Evolutionary conservation across 768 basidiomycete genomes (phyloP), one percentile per base, ranked within the genome.

Genomic region (Phaeolepiota aurea): DNA sequence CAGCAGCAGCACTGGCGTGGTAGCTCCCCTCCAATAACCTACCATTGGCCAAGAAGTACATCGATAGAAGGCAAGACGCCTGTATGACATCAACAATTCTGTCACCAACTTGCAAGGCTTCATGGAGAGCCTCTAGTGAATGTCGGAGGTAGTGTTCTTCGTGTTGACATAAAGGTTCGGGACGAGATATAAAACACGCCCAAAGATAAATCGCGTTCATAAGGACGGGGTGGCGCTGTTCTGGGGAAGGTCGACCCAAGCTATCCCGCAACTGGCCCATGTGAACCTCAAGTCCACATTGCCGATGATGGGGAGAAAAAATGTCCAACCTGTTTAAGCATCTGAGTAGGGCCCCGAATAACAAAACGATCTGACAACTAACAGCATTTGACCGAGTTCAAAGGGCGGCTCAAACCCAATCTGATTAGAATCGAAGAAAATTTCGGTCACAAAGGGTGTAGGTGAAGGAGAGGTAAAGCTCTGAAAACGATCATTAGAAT

Each of bases 191-290:
- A 54, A 82, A 85, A 56, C 85, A 88, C 1, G 84, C 81, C 81
- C 86, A 87, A 4, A 88, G 74, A 54, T 79, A 89, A 52, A 88
- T 80, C 45, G 85, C 72, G 53, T 87, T 85, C 69, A 87, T 76
- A 11, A 90, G 70, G 40, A 72, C 76, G 5, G 87, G 79, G 51
- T 89, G 87, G 14, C 77, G 77, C 41, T 82, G 83, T 43, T 84
- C 77, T 35, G 71, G 48, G 3, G 55, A 40, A 12, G 79, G 72
- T 3, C 68, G 64, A 32, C 60, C 63, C 31, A 87, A 62, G 22
- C 77, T 77, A 36, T 82, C 78, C 21, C 79, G 66, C 35, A 89
- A 64, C 34, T 72, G 72, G 13, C 73, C 77, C 55, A 80, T 76
- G 56, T 87, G 72, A 41, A 86, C 62, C 41, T 79, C 82, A 5